Evolutionary conservation across 495 filamentous ascomycete genomes (phyloP), one percentile per base, ranked within the genome.

Genomic region (Lasiosphaeria miniovina): DNA sequence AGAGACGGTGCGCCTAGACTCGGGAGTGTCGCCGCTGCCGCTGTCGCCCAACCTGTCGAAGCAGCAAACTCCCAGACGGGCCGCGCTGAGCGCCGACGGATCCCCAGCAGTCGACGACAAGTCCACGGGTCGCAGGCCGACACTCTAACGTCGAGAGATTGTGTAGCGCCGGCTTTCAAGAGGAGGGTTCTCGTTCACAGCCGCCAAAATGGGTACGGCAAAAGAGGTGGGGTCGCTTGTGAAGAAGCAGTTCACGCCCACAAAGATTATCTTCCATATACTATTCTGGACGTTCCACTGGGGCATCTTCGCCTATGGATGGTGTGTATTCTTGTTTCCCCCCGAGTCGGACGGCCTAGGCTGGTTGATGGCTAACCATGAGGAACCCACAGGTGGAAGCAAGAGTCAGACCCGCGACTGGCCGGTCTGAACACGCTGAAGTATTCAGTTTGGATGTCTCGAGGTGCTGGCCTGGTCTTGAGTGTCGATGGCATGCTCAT

Each of bases 391-490:
- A 96, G 92, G 91, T 90, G 80, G 66, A 84, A 90, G 61, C 94
- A 98, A 79, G 78, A 68, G 52, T 60, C 64, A 15, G 88, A 95
- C 69, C 57, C 65, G 17, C 82, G 81, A 53, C 76, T 99, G 32
- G 86, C 85, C 4, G 83, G 80, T 31, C 82, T 99, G 36, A 99
- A 99, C 74, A 85, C 75, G 1, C 81, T 99, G 49, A 75, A 78
- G 49, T 98, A 83, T 70, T 97, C 93, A 2, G 94, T 99, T 36
- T 99, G 93, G 92, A 77, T 98, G 36, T 98, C 94, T 17, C 85
- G 94, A 82, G 94, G 94, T 61, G 93, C 94, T 34, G 94, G 91
- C 54, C 74, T 99, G 34, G 83, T 83, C 3, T 73, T 99, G 61
- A 86, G 86, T 3, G 80, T 96, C 41, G 95, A 99, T 79, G 86